Conservation (phyloP, 371 early-diverging fungal genomes). For the Mycotypha africana region DNA sequence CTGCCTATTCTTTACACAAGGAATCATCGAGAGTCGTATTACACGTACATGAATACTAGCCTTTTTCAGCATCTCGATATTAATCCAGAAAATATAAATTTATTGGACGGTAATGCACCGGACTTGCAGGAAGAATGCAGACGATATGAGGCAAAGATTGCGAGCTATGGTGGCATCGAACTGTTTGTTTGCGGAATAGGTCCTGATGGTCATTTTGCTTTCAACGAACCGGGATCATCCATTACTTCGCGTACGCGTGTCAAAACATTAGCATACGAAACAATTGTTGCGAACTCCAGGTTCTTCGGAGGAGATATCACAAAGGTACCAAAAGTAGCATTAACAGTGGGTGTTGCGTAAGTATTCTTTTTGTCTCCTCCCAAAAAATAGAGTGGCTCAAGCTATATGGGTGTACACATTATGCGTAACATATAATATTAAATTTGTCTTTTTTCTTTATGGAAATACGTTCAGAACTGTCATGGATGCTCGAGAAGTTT, state of each 20-base stretch:
- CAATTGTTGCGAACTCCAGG: conserved; percentile 65
- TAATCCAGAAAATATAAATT: conserved; percentile 48
- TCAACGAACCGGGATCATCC: conserved; percentile 69
- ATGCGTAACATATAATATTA: too few relatives aligned
- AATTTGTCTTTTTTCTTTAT: conserved; percentile 1
- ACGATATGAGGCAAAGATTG: conserved; percentile 52
- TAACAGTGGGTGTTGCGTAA: conserved; percentile 65
- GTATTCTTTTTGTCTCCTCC: background rate
- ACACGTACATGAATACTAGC: conserved; percentile 56
- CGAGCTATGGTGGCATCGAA: conserved; percentile 54
- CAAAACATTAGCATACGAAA: conserved; percentile 70
- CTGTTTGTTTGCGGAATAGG: conserved; percentile 39
- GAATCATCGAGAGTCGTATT: conserved; percentile 55
- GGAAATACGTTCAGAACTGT: conserved; percentile 49
- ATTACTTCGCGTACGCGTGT: conserved; percentile 63
- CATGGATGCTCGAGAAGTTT: conserved; percentile 79
- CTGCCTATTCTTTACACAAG: too few relatives aligned
- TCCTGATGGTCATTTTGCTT: conserved; percentile 59
- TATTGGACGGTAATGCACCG: conserved; percentile 57
- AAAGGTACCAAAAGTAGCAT: conserved; percentile 65
- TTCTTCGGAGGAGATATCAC: conserved; percentile 69
- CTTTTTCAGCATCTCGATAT: conserved; percentile 59
- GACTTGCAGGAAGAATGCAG: conserved; percentile 55
- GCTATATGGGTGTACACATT: background rate
- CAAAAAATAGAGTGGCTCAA: too few relatives aligned